Evolutionary conservation across 2,329 filamentous ascomycete genomes (phyloP).

Genomic region (Verruconis gallopava): DNA sequence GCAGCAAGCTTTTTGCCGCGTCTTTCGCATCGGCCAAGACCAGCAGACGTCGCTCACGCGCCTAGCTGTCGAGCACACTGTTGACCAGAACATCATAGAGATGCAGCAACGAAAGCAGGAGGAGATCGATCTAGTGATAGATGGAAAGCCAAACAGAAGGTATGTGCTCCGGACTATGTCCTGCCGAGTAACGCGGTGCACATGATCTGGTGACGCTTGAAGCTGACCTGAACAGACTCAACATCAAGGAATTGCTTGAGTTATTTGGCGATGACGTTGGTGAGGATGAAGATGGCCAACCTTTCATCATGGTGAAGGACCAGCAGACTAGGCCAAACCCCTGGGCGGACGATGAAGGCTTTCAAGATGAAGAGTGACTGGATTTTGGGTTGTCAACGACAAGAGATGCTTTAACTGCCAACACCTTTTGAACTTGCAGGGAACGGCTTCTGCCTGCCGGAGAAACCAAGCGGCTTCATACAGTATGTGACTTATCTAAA

Average conservation of each 20-base stretch:
- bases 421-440: too few species aligned
- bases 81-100: conserved; percentile 43
- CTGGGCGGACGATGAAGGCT: conserved; percentile 15
- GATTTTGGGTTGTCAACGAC: too few species aligned
- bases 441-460: too few species aligned
- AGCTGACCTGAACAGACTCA: conserved; percentile 15
- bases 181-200: too few species aligned
- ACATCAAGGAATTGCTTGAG: conserved; percentile 28
- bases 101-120: conserved; percentile 44
- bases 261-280: conserved; percentile 31
- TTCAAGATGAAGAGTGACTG: conserved; percentile 21
- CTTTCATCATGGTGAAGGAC: conserved; percentile 29
- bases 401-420: too few species aligned
- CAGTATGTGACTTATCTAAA: too few species aligned
- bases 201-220: conserved; percentile 6
- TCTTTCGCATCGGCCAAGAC: conserved; percentile 52
- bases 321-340: conserved; percentile 19
- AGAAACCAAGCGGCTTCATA: too few species aligned
- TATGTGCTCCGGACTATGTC: too few species aligned
- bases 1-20: conserved; percentile 50
- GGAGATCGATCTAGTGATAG: conserved; percentile 30
- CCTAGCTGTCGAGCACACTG: conserved; percentile 40
- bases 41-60: conserved; percentile 47
- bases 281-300: conserved; percentile 25
- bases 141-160: too few species aligned